phyloP scores from a whole-genome alignment of 805 yeast genomes.

The Wickerhamiella bombiphila region DNA sequence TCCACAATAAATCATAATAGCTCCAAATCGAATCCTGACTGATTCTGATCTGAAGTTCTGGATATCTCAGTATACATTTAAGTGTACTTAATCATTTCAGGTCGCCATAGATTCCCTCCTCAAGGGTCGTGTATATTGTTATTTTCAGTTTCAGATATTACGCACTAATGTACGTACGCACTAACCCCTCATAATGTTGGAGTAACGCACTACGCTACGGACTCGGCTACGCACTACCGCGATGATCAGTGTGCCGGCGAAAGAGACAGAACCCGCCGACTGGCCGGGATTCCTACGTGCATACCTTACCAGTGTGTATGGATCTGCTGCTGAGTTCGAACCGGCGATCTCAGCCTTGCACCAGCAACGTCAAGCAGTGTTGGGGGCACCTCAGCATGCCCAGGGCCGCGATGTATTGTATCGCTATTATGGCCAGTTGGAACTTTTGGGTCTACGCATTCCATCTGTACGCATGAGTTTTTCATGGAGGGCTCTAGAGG shows the following conservation, averaged over 20 bases:
- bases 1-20: no score
- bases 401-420: constrained; percentile 42
- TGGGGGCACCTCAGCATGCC: constrained; percentile 31
- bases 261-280: constrained; percentile 41
- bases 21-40: no score
- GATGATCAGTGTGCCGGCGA: constrained; percentile 26
- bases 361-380: constrained; percentile 43
- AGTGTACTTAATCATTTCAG: no score
- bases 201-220: no score
- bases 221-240: not conserved
- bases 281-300: constrained; percentile 49
- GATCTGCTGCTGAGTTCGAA: constrained; percentile 41
- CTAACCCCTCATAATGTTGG: no score
- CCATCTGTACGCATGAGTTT: constrained; percentile 55
- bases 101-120: no score
- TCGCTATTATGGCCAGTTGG: constrained; percentile 68
- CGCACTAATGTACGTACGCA: no score
- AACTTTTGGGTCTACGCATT: constrained; percentile 59
- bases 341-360: constrained; percentile 42
- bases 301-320: constrained; percentile 49
- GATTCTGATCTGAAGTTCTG: no score
- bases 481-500: constrained; percentile 53
- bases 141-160: no score
- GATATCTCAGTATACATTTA: no score
- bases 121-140: no score